These are phyloP conservation scores for Alternaria arborescens DNA, from an alignment of 2,329 filamentous ascomycete genomes.

Conservation along the genomic window DNA sequence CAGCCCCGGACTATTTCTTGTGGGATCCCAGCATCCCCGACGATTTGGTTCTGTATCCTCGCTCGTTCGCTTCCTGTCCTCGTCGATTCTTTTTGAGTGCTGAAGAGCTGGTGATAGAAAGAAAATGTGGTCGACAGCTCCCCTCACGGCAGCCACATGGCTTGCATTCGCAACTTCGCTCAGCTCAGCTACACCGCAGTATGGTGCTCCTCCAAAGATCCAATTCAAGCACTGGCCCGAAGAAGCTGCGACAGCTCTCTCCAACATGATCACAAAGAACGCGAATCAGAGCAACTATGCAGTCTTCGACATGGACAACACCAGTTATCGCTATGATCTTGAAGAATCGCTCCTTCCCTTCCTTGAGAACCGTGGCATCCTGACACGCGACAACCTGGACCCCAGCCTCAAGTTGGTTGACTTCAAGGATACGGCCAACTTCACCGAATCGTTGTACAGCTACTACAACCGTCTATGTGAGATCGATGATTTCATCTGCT, in stretches of 20 bases:
- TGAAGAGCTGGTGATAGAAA: constrained; percentile 1
- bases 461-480: constrained; percentile 44
- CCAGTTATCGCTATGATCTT: constrained; percentile 41
- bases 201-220: constrained; percentile 26
- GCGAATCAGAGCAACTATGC: constrained; percentile 45
- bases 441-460: constrained; percentile 41
- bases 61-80: not conserved
- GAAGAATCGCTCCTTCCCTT: constrained; percentile 43
- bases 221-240: constrained; percentile 39
- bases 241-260: constrained; percentile 36
- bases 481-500: constrained; percentile 42
- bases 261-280: constrained; percentile 39
- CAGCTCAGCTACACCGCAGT: constrained; percentile 22
- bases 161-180: constrained; percentile 21
- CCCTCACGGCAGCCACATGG: constrained; percentile 31
- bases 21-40: constrained; percentile 1
- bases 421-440: constrained; percentile 45
- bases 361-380: constrained; percentile 43
- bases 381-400: constrained; percentile 41
- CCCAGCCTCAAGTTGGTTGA: constrained; percentile 41
- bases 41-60: constrained; percentile 7
- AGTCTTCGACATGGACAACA: constrained; percentile 47
- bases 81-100: not conserved
- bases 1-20: constrained; percentile 1
- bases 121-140: constrained; percentile 12